These are phyloP conservation scores for Vitis hybrid DNA, from an alignment of 177 flowering plant genomes.

Conservation along the genomic window DNA sequence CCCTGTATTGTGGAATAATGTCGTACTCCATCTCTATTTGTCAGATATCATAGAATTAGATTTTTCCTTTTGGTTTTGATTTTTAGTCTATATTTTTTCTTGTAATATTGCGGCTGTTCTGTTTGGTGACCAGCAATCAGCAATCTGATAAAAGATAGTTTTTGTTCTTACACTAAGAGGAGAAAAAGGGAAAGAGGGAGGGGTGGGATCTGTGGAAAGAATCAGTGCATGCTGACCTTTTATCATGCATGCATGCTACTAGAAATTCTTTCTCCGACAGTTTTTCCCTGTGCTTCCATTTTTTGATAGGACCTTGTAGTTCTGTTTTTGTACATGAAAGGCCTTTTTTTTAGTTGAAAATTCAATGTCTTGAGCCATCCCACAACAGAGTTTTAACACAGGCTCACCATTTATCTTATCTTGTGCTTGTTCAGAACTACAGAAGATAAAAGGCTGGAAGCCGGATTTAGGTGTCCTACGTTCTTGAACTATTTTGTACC, in stretches of 20 bases:
- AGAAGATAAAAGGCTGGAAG: too few species aligned
- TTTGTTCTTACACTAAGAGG: not conserved
- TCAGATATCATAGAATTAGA: not conserved
- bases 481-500: too few species aligned
- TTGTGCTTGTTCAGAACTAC: too few species aligned
- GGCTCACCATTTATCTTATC: too few species aligned
- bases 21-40: not conserved
- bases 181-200: not conserved
- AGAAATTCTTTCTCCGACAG: not conserved
- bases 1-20: constrained; percentile 8
- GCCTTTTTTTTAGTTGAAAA: too few species aligned
- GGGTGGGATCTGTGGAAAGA: not conserved
- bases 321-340: too few species aligned
- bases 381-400: too few species aligned
- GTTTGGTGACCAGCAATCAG: not conserved
- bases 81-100: not conserved
- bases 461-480: too few species aligned
- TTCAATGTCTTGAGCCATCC: too few species aligned
- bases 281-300: too few species aligned
- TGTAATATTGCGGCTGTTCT: constrained; percentile 13
- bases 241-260: constrained; percentile 35
- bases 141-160: not conserved
- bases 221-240: constrained; percentile 43
- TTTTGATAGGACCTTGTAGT: too few species aligned
- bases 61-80: not conserved